Base-by-base conservation (phyloP, 176 grass and related monocot species). In the Musa itinerans region DNA sequence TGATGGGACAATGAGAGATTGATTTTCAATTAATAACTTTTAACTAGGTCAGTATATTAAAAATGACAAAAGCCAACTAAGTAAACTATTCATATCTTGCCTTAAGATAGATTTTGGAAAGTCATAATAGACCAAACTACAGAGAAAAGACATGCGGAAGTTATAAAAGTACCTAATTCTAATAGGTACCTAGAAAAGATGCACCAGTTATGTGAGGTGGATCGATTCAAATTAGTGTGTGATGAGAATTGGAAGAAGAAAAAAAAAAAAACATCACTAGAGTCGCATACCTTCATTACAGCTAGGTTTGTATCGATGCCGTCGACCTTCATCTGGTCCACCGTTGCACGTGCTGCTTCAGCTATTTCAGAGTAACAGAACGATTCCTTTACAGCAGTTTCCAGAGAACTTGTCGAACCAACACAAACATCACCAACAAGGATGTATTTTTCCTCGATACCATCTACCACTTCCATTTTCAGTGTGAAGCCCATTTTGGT, bases 241-340 rank as follows among this genome's bases (percentile, higher is more conserved):
- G 54, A 62, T 57, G 27, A 26, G 9, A 53, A 65, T 49, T 53
- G 49, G 74, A 64, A 68, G 14, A 59, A 76, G 53, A n/a, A 14
- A 16, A 54, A 75, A 10, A 12, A 19, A 76, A 71, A 50, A 16
- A 78, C 52, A 62, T 73, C 34, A 27, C 26, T 27, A 27, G 26
- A 71, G 72, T 58, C 50, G 66, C 49, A 68, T 63, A 96, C 92
- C 89, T 87, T 85, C 84, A 89, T 89, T 27, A 96, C 73, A 74
- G 85, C 83, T 68, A 96, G 26, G 83, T 96, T 96, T 86, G 84
- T 86, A 75, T 89, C 83, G 48, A 96, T 69, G 34, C 86, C 86
- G 80, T 92, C 88, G 70, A 91, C 80, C 86, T 89, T 96, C 75
- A 96, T 82, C 82, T 92, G 80, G 86, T 96, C 78, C 2, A 89